Conservation (phyloP, 345 rosid genomes). For the Pelargonium nanum region DNA sequence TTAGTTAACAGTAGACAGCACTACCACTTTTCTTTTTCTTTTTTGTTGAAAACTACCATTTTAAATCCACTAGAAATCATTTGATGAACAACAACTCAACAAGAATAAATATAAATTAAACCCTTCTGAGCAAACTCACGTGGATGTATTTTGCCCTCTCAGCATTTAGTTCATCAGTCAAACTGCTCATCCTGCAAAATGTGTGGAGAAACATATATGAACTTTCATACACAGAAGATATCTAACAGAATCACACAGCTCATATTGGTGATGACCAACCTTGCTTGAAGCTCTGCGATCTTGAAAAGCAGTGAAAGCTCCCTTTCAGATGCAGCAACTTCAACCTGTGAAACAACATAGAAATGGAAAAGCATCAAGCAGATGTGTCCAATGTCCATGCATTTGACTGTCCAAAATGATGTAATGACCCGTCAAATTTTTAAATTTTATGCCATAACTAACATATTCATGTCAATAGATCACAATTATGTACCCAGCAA, state of each 20-base stretch:
- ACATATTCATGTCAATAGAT: not conserved
- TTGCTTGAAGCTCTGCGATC: slow-evolving; percentile 67
- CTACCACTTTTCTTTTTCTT: too few relatives aligned
- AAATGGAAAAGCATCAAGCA: not conserved
- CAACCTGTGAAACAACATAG: slow-evolving; percentile 37
- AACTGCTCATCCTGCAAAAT: slow-evolving; percentile 51
- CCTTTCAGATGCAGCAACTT: slow-evolving; percentile 48
- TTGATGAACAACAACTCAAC: too few relatives aligned
- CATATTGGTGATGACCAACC: slow-evolving; percentile 31
- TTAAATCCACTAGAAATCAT: too few relatives aligned
- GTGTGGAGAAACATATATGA: slow-evolving; percentile 9
- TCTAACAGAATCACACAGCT: not conserved
- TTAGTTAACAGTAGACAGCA: too few relatives aligned
- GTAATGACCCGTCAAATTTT: not conserved
- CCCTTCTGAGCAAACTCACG: slow-evolving; percentile 35
- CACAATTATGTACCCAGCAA: not conserved
- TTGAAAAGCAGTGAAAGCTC: slow-evolving; percentile 51
- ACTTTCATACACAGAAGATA: not conserved
- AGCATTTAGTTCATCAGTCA: slow-evolving; percentile 62
- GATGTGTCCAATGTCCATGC: not conserved
- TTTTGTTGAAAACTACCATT: too few relatives aligned
- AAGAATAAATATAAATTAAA: not conserved
- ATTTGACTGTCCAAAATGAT: not conserved
- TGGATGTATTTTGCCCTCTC: slow-evolving; percentile 59
- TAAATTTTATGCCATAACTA: too few relatives aligned